Percentiles rank a stretch among this genome's conserved stretches.
Conservation (phyloP, 2,329 filamentous ascomycete genomes). For the Thielaviopsis punctulata region DNA sequence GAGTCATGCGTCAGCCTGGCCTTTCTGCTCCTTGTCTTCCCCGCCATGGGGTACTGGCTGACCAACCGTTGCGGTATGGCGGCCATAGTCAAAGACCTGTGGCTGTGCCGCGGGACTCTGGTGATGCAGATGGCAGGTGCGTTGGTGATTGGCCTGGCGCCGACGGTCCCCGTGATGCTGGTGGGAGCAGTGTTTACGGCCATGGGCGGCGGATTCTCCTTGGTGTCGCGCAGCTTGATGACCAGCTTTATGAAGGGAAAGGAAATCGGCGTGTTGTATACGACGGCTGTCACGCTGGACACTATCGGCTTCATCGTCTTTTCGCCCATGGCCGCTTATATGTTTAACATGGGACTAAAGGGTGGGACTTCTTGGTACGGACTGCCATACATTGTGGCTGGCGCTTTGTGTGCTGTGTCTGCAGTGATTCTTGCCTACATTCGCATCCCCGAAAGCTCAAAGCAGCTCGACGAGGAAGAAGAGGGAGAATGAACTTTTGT, state of each 20-base stretch:
- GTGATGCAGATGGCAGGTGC: background rate
- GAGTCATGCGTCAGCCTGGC: background rate
- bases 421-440: background rate
- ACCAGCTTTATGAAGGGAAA: slow-evolving; percentile 4
- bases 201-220: slow-evolving; percentile 1
- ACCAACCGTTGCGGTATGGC: background rate
- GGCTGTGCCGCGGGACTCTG: slow-evolving; percentile 10
- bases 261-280: slow-evolving; percentile 12
- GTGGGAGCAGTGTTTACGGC: slow-evolving; percentile 2
- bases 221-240: slow-evolving; percentile 11
- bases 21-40: slow-evolving; percentile 1
- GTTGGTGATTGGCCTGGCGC: background rate
- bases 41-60: background rate
- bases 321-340: background rate
- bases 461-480: background rate
- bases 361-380: background rate
- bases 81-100: background rate
- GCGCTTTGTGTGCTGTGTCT: background rate
- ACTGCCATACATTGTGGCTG: slow-evolving; percentile 2
- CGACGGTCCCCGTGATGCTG: background rate
- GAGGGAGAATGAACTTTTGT: background rate
- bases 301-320: background rate
- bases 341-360: background rate
- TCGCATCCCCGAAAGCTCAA: background rate
- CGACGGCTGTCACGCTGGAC: slow-evolving; percentile 2